Conservation (phyloP, 169 alveolate genomes). For the Pseudocohnilembus persalinus region DNA sequence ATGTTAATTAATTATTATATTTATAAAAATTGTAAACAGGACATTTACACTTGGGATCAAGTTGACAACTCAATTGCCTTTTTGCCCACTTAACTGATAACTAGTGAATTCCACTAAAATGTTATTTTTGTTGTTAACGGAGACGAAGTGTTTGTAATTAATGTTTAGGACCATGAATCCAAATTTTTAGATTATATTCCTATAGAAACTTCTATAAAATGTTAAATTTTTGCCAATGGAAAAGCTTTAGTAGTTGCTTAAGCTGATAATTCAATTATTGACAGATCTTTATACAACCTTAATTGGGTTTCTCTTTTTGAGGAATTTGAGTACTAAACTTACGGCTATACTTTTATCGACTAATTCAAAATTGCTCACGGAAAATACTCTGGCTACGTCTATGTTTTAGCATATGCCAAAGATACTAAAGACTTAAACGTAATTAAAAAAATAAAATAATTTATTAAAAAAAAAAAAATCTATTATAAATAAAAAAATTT, state of each 20-base stretch:
- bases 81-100: background rate
- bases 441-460: too few species aligned
- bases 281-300: background rate
- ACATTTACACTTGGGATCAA: background rate
- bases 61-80: background rate
- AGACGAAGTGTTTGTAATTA: too few species aligned
- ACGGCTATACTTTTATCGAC: background rate
- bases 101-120: background rate
- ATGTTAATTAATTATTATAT: too few species aligned
- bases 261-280: background rate
- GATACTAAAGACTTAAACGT: background rate
- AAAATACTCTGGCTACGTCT: background rate
- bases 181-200: background rate
- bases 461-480: too few species aligned
- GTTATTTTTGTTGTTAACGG: background rate
- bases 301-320: background rate
- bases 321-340: background rate
- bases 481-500: too few species aligned
- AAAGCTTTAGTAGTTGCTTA: background rate
- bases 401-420: background rate
- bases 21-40: too few species aligned
- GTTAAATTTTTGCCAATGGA: background rate
- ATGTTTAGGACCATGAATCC: background rate
- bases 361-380: background rate
- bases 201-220: background rate